phyloP scores from a whole-genome alignment of 805 yeast genomes.

The Cyberlindnera euphorbiae region DNA sequence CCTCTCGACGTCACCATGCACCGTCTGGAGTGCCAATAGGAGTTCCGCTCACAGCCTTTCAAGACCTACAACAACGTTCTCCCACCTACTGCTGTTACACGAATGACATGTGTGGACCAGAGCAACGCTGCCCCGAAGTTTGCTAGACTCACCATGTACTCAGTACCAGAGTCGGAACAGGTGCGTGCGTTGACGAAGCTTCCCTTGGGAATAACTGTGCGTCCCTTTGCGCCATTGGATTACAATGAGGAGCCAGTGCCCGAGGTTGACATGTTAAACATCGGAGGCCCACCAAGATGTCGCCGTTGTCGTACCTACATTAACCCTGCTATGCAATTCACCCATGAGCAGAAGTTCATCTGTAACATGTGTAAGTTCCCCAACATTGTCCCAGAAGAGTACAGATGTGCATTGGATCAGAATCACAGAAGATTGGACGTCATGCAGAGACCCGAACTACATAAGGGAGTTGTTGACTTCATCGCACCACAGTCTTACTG shows the following conservation, averaged over 20 bases:
- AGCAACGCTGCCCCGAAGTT: constrained; percentile 80
- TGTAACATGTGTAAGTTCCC: constrained; percentile 88
- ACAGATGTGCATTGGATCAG: constrained; percentile 56
- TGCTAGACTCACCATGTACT: constrained; percentile 74
- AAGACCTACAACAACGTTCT: constrained; percentile 69
- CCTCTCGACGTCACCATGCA: constrained; percentile 2
- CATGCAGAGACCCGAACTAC: constrained; percentile 66
- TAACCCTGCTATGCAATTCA: constrained; percentile 72
- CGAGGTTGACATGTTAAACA: constrained; percentile 48
- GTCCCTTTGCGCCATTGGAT: constrained; percentile 74
- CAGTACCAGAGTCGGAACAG: constrained; percentile 70
- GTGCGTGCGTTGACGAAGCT: constrained; percentile 64
- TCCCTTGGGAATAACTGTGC: constrained; percentile 75
- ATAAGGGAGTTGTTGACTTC: constrained; percentile 80
- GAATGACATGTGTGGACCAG: constrained; percentile 68
- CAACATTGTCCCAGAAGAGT: constrained; percentile 63
- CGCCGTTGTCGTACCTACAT: constrained; percentile 86
- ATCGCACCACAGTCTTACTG: constrained; percentile 73
- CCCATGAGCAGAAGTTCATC: constrained; percentile 55
- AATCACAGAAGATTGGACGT: constrained; percentile 62
- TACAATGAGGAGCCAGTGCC: constrained; percentile 55
- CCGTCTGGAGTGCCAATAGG: constrained; percentile 17
- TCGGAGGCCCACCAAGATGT: constrained; percentile 81
- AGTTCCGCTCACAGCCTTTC: constrained; percentile 38
- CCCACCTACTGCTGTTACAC: constrained; percentile 76